Evolutionary conservation across 2,329 filamentous ascomycete species (phyloP), one percentile per base, ranked within the genome.

Genomic region (Penicillium sp.): DNA sequence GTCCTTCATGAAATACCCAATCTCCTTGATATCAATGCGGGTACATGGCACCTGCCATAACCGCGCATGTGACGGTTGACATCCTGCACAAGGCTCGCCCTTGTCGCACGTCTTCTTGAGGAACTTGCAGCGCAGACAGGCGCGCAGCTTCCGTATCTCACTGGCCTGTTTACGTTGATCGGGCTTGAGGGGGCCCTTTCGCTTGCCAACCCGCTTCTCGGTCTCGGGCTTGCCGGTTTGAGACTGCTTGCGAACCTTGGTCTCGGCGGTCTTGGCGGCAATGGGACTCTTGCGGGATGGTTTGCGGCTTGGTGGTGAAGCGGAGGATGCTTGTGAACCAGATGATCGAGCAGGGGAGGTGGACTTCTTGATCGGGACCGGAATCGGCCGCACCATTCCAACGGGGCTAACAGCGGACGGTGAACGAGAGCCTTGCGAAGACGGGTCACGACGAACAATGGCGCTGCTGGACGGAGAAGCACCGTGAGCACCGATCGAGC

Each of bases 101-200:
- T 95, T 97, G 76, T 97, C 93, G 71, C 93, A 97, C 45, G 93
- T 97, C 84, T 97, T 97, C 84, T 97, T 97, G 73, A 97, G 81
- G 80, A 97, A 97, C 78, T 97, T 97, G 84, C 93, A 97, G 62
- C 93, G 87, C 66, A 97, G 80, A 74, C 93, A 97, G 44, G 93
- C 93, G 69, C 93, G 84, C 65, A 97, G 80, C 76, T 97, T 97
- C 73, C 93, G 86, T 71, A 97, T 97, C 76, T 97, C 93, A 68
- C 92, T 94, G 26, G 93, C 93, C 75, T 97, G 93, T 77, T 96
- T 95, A 64, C 93, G 85, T 79, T 97, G 93, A 74, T 97, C 93
- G 10, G 92, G 91, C 67, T 91, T 82, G 63, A 97, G 84, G 55
- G 93, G 93, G 34, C 93, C 93, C 73, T 90, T 90, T 76, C 93